A percentile compares a stretch with the other conserved stretches of the same genome.
phyloP scores from a whole-genome alignment of 352 stramenopile species.

The Phytophthora nicotianae region DNA sequence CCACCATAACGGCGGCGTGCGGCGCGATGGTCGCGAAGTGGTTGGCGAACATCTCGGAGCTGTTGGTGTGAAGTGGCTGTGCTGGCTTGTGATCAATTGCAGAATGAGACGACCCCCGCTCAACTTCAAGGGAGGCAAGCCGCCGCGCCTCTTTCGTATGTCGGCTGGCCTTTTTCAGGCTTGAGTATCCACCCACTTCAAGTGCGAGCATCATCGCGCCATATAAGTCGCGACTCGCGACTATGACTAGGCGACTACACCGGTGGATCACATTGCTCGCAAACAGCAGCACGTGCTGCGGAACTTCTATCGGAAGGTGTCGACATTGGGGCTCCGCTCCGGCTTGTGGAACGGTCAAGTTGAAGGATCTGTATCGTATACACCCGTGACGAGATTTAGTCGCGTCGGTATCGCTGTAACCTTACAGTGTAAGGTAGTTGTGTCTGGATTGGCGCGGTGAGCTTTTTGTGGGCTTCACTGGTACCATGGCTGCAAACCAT shows the following conservation, averaged over 20 bases:
- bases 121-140: slow-evolving; percentile 29
- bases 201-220: background rate
- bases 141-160: slow-evolving; percentile 26
- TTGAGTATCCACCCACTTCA: slow-evolving; percentile 1
- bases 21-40: slow-evolving; percentile 42
- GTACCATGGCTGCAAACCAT: too few relatives aligned
- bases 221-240: slow-evolving; percentile 12
- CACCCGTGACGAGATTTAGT: too few relatives aligned
- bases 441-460: too few relatives aligned
- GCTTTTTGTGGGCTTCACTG: too few relatives aligned
- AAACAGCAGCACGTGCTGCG: too few relatives aligned
- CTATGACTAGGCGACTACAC: background rate
- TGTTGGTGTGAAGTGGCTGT: slow-evolving; percentile 1
- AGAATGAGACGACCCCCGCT: slow-evolving; percentile 30
- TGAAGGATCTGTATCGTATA: too few relatives aligned
- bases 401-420: too few relatives aligned
- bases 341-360: background rate
- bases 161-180: slow-evolving; percentile 19
- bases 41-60: slow-evolving; percentile 35
- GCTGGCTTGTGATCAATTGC: slow-evolving; percentile 19
- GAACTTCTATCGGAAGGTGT: too few relatives aligned
- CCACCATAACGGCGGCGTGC: slow-evolving; percentile 31
- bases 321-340: too few relatives aligned
- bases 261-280: background rate
- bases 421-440: too few relatives aligned